phyloP scores from a whole-genome alignment of 139 green algal genomes.

The Pleodorina starrii region DNA sequence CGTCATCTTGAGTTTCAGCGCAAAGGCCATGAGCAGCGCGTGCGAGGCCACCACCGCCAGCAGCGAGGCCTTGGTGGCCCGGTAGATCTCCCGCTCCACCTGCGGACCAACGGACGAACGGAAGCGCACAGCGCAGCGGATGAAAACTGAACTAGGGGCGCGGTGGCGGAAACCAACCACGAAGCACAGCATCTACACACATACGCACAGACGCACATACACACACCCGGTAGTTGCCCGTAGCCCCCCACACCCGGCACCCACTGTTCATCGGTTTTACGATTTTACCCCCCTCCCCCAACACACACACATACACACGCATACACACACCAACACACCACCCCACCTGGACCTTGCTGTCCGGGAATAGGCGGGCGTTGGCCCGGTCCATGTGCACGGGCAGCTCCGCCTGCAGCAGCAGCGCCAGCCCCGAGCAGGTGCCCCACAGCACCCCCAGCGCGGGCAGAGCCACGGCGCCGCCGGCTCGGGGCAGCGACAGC shows the following conservation, averaged over 20 bases:
- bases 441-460: slow-evolving; percentile 75
- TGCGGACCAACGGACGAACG: too few species aligned
- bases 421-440: slow-evolving; percentile 60
- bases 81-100: slow-evolving; percentile 71
- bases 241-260: too few species aligned
- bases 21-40: slow-evolving; percentile 90
- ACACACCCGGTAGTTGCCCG: too few species aligned
- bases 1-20: slow-evolving; percentile 90
- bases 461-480: slow-evolving; percentile 66
- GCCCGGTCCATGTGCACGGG: slow-evolving; percentile 60
- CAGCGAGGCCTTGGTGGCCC: slow-evolving; percentile 74
- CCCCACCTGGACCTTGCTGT: slow-evolving; percentile 58
- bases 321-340: too few species aligned
- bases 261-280: too few species aligned
- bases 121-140: too few species aligned
- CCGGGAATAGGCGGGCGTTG: slow-evolving; percentile 78
- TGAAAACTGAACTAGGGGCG: too few species aligned
- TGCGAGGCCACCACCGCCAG: slow-evolving; percentile 86
- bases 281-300: too few species aligned
- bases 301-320: background rate
- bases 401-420: slow-evolving; percentile 69
- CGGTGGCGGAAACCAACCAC: too few species aligned
- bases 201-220: too few species aligned
- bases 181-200: too few species aligned
- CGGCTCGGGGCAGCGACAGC: slow-evolving; percentile 72